Percentiles rank a stretch among this genome's conserved stretches.
phyloP scores from a whole-genome alignment of 2,329 filamentous ascomycete genomes.

The Phyllosticta ampelicida region DNA sequence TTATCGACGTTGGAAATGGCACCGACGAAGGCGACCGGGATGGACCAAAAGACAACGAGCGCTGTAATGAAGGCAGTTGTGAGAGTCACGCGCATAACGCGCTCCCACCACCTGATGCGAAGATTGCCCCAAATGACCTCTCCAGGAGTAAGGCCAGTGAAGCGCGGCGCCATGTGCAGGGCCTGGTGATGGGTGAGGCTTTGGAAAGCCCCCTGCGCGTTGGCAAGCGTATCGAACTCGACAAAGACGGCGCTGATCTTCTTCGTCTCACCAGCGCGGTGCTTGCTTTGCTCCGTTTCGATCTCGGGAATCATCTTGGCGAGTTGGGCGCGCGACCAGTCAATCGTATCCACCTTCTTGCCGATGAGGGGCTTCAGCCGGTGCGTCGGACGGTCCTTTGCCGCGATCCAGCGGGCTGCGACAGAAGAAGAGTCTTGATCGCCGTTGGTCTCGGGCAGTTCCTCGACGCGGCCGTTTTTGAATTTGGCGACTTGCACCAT shows the following conservation, averaged over 20 bases:
- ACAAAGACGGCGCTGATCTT: constrained; percentile 60
- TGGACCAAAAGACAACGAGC: constrained; percentile 78
- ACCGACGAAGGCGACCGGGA: constrained; percentile 69
- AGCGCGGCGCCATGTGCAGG: constrained; percentile 75
- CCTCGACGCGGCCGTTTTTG: neutral
- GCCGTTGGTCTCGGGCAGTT: constrained; percentile 6
- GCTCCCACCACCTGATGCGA: constrained; percentile 76
- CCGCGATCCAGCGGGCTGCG: constrained; percentile 6
- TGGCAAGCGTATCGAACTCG: constrained; percentile 72
- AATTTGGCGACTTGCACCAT: constrained; percentile 2
- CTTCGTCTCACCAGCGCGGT: neutral
- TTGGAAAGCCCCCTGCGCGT: constrained; percentile 80
- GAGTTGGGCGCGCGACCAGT: constrained; percentile 8
- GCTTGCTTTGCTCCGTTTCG: constrained; percentile 4
- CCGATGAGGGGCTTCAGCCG: constrained; percentile 9
- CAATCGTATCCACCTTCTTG: constrained; percentile 10
- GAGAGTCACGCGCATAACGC: constrained; percentile 58
- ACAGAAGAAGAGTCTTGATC: constrained; percentile 1
- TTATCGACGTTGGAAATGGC: constrained; percentile 73
- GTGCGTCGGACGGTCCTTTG: constrained; percentile 8
- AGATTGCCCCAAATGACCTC: constrained; percentile 87
- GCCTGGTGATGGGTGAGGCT: constrained; percentile 77
- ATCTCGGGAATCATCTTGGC: constrained; percentile 6
- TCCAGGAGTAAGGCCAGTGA: constrained; percentile 68
- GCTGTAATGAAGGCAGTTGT: constrained; percentile 62